phyloP scores from a whole-genome alignment of 2,329 filamentous ascomycete species.

The Hypomyces rosellus region DNA sequence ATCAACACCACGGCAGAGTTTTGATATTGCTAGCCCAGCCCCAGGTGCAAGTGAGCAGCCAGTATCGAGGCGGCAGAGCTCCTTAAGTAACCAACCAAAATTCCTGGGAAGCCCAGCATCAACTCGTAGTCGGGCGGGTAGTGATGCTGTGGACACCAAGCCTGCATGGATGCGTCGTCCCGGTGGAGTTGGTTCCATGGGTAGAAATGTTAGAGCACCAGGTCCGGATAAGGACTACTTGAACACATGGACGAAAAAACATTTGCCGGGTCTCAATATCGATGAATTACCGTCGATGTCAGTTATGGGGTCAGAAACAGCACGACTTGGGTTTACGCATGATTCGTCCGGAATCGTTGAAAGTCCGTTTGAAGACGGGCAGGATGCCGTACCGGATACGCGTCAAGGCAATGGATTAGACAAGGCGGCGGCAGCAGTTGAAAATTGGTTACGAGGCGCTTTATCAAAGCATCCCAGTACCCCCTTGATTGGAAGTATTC shows the following conservation, averaged over 20 bases:
- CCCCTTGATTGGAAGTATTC: slow-evolving; percentile 37
- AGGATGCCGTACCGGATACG: slow-evolving; percentile 34
- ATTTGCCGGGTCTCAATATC: slow-evolving; percentile 71
- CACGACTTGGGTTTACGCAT: slow-evolving; percentile 48
- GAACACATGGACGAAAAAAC: slow-evolving; percentile 77
- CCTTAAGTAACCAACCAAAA: slow-evolving; percentile 31
- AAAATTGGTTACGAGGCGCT: slow-evolving; percentile 83
- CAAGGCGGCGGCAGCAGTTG: slow-evolving; percentile 78
- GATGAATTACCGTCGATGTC: slow-evolving; percentile 63
- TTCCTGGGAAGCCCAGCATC: slow-evolving; percentile 28
- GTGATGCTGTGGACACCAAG: slow-evolving; percentile 32
- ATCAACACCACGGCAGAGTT: slow-evolving; percentile 61
- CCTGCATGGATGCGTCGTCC: slow-evolving; percentile 70
- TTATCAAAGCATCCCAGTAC: slow-evolving; percentile 56
- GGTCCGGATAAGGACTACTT: slow-evolving; percentile 80
- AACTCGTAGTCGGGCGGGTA: slow-evolving; percentile 31
- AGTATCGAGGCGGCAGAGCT: slow-evolving; percentile 38
- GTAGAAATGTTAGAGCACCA: slow-evolving; percentile 61
- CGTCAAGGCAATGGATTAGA: slow-evolving; percentile 57
- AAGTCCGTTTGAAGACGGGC: slow-evolving; percentile 43
- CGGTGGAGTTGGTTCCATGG: slow-evolving; percentile 81
- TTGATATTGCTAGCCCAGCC: slow-evolving; percentile 48
- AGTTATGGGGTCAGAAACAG: slow-evolving; percentile 54
- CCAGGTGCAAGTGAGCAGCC: slow-evolving; percentile 30
- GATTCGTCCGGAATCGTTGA: slow-evolving; percentile 42